A percentile compares a stretch with the other conserved stretches of the same genome.
phyloP scores from a whole-genome alignment of 2,329 filamentous ascomycete species.

The Cryoendolithus antarcticus region DNA sequence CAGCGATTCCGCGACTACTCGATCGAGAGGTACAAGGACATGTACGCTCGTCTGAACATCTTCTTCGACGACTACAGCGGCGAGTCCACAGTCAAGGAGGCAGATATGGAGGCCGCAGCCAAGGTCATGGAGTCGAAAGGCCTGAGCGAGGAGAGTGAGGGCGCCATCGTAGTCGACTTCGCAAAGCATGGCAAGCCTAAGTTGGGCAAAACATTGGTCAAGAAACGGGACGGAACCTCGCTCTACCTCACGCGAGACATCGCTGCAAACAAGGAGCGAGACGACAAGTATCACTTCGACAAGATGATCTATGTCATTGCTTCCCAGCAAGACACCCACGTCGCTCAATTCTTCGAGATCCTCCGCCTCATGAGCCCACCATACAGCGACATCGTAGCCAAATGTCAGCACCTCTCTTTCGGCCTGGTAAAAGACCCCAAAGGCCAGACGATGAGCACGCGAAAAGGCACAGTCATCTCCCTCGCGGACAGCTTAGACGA shows the following conservation, averaged over 20 bases:
- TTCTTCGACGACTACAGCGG: slow-evolving; percentile 55
- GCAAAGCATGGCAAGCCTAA: slow-evolving; percentile 55
- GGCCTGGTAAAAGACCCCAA: slow-evolving; percentile 43
- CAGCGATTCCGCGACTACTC: slow-evolving; percentile 51
- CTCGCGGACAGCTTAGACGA: slow-evolving; percentile 38
- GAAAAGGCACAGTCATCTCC: slow-evolving; percentile 41
- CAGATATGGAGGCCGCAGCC: slow-evolving; percentile 51
- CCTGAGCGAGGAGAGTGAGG: slow-evolving; percentile 52
- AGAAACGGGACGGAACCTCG: slow-evolving; percentile 55
- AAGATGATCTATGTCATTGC: slow-evolving; percentile 59
- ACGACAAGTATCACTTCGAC: slow-evolving; percentile 50
- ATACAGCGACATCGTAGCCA: slow-evolving; percentile 40
- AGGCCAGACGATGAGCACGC: slow-evolving; percentile 48
- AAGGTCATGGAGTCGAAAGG: slow-evolving; percentile 45
- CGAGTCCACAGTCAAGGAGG: slow-evolving; percentile 53
- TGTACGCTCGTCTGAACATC: slow-evolving; percentile 53
- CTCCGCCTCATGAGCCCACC: slow-evolving; percentile 49
- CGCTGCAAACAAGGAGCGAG: slow-evolving; percentile 51
- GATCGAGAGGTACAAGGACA: slow-evolving; percentile 52
- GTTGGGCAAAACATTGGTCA: slow-evolving; percentile 53
- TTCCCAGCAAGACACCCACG: slow-evolving; percentile 51
- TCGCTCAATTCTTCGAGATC: slow-evolving; percentile 54
- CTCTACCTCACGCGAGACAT: slow-evolving; percentile 60
- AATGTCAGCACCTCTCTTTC: slow-evolving; percentile 53
- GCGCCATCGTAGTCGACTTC: slow-evolving; percentile 57